Conservation (phyloP, 352 stramenopile genomes). For the Phytophthora kernoviae region DNA sequence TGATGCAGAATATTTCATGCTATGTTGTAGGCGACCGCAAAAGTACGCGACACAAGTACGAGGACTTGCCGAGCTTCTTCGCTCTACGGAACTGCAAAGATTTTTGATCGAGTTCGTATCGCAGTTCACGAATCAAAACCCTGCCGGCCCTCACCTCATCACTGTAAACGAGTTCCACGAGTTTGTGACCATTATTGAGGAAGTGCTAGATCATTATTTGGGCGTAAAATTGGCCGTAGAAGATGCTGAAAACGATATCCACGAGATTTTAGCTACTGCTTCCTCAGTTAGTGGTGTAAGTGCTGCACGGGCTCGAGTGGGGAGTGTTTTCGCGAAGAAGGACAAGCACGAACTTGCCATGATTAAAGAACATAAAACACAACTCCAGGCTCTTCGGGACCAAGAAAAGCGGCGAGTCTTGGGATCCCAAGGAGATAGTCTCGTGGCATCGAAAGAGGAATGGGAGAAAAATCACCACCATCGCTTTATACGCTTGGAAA, state of each 20-base stretch:
- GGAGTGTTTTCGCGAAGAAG: slow-evolving; percentile 64
- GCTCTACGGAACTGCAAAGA: slow-evolving; percentile 50
- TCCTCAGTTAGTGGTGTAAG: slow-evolving; percentile 27
- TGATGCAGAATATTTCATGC: background rate
- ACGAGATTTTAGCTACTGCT: slow-evolving; percentile 35
- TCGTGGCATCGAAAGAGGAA: slow-evolving; percentile 48
- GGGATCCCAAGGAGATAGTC: slow-evolving; percentile 15
- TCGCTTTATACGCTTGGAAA: slow-evolving; percentile 49
- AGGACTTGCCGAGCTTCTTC: slow-evolving; percentile 50
- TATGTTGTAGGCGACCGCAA: slow-evolving; percentile 26
- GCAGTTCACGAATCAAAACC: slow-evolving; percentile 20
- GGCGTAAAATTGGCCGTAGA: slow-evolving; percentile 50
- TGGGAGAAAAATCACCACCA: slow-evolving; percentile 80
- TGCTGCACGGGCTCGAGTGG: slow-evolving; percentile 41
- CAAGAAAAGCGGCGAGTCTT: slow-evolving; percentile 25
- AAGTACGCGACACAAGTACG: slow-evolving; percentile 46
- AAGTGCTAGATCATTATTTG: slow-evolving; percentile 51
- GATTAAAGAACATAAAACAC: slow-evolving; percentile 43
- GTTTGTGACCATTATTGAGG: slow-evolving; percentile 63
- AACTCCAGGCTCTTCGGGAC: slow-evolving; percentile 34
- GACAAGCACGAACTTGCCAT: slow-evolving; percentile 52
- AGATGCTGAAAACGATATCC: slow-evolving; percentile 69
- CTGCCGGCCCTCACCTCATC: slow-evolving; percentile 16
- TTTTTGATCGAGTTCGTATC: slow-evolving; percentile 69
- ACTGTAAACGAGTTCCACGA: slow-evolving; percentile 49